These are phyloP conservation scores for Diaporthe humulicola DNA, from an alignment of 2,329 filamentous ascomycete species.

Conservation along the genomic window DNA sequence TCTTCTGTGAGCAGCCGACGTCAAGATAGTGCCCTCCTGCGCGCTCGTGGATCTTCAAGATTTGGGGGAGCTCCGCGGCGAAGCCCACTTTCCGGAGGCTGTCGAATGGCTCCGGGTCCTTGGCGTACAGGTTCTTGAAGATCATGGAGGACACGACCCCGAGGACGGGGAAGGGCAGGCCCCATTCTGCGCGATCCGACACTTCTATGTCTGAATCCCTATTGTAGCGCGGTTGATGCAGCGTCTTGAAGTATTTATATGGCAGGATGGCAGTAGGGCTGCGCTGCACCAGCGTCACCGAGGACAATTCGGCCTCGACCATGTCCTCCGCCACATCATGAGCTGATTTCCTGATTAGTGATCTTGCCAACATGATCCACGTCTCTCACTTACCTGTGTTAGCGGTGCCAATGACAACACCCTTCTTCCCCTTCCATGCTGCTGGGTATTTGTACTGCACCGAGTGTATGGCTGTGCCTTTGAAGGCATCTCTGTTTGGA, in stretches of 20 bases:
- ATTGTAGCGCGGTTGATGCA: constrained; percentile 1
- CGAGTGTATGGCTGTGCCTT: constrained; percentile 5
- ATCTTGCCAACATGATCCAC: not conserved
- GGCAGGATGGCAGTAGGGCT: not conserved
- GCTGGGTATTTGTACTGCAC: not conserved
- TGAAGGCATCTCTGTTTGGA: not conserved
- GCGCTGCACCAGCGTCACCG: constrained; percentile 15
- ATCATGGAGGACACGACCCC: not conserved
- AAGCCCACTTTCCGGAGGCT: not conserved
- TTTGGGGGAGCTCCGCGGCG: not conserved
- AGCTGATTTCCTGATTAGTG: not conserved
- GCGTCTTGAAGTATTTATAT: not conserved
- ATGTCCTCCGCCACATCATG: constrained; percentile 6
- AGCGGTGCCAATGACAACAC: constrained; percentile 3
- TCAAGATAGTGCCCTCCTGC: constrained; percentile 74
- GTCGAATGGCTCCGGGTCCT: not conserved
- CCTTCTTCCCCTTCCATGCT: not conserved
- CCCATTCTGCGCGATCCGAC: constrained; percentile 1
- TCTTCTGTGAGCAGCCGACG: constrained; percentile 65
- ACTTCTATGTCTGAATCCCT: constrained; percentile 1
- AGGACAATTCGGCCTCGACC: not conserved
- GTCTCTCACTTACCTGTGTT: constrained; percentile 3
- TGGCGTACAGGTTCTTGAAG: constrained; percentile 2
- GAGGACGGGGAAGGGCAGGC: not conserved
- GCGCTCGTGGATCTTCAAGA: constrained; percentile 51